Evolutionary conservation across 2,329 filamentous ascomycete species (phyloP), one percentile per base, ranked within the genome.

Genomic region (Penicillium sp.): DNA sequence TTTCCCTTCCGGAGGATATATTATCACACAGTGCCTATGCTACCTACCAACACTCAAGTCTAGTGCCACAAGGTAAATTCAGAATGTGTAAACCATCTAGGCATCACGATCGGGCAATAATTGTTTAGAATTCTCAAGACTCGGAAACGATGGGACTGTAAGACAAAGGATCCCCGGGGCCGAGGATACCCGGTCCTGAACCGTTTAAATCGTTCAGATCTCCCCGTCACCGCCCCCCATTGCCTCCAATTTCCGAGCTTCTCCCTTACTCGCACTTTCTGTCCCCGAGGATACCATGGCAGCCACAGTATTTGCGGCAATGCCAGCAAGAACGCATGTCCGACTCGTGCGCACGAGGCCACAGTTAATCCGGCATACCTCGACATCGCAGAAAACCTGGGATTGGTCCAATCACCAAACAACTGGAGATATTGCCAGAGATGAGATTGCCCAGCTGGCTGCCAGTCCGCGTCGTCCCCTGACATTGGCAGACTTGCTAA

Each of bases 401-500:
- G 68, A 66, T 59, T 81, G 78, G 75, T 75, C 78, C 10, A 75
- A 79, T 66, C 80, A 80, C 16, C 79, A 79, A 46, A 79, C 79
- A 57, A 79, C 78, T 26, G 75, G 80, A n/a, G 80, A 80, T 49
- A 84, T 87, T 19, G 84, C 85, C 42, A 90, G 94, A 73, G 87
- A 90, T 65, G 90, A 95, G 73, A 91, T 98, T 66, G 85, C 88
- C 49, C 86, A 85, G 45, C 85, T 98, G 51, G 92, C 93, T 35
- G 87, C 87, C 59, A 88, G 90, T 72, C 88, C 89, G 38, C 85
- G 96, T 55, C 91, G 96, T 72, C 87, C 89, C 11, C 81, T 98
- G 71, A 95, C 92, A 28, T 85, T 99, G 37, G 88, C 89, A 60
- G 95, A 98, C 73, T 83, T 99, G 6, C 90, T 97, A 69, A 94